Evolutionary conservation across 768 basidiomycete genomes (phyloP).

Genomic region (Xanthoconium purpureum): DNA sequence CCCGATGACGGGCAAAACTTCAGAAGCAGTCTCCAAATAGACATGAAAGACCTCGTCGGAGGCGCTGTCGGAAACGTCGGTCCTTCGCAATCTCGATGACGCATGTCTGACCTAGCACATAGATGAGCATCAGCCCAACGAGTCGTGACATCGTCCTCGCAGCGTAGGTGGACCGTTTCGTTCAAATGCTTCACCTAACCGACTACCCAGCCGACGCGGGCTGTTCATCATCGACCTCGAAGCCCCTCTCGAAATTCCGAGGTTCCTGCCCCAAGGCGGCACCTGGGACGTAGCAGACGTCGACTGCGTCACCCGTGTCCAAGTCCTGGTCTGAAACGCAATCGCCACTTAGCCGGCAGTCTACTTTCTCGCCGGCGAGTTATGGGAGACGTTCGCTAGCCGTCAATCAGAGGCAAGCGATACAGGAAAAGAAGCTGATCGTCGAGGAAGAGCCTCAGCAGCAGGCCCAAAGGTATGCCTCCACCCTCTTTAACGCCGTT

Average conservation of each 20-base stretch:
- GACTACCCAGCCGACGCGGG: constrained; percentile 63
- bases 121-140: constrained; percentile 92
- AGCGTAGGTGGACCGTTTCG: constrained; percentile 49
- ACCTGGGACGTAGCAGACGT: constrained; percentile 86
- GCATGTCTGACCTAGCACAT: neutral
- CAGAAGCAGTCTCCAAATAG: constrained; percentile 61
- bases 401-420: constrained; percentile 27
- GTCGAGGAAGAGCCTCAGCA: constrained; percentile 26
- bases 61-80: constrained; percentile 82
- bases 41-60: constrained; percentile 76
- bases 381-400: constrained; percentile 43
- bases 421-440: constrained; percentile 40
- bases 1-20: constrained; percentile 61
- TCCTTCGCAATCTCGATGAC: constrained; percentile 10
- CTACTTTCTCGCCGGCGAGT: constrained; percentile 44
- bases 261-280: constrained; percentile 94
- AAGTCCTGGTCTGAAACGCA: constrained; percentile 57
- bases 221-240: constrained; percentile 95
- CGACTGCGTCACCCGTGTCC: constrained; percentile 37
- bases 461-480: constrained; percentile 11
- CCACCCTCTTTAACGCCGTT: neutral
- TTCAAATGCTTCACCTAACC: neutral
- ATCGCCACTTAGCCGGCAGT: constrained; percentile 22
- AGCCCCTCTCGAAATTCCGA: constrained; percentile 78
- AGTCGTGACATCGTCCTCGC: constrained; percentile 89